phyloP scores from a whole-genome alignment of 768 basidiomycete species.

The Lactifluus hygrophoroides region DNA sequence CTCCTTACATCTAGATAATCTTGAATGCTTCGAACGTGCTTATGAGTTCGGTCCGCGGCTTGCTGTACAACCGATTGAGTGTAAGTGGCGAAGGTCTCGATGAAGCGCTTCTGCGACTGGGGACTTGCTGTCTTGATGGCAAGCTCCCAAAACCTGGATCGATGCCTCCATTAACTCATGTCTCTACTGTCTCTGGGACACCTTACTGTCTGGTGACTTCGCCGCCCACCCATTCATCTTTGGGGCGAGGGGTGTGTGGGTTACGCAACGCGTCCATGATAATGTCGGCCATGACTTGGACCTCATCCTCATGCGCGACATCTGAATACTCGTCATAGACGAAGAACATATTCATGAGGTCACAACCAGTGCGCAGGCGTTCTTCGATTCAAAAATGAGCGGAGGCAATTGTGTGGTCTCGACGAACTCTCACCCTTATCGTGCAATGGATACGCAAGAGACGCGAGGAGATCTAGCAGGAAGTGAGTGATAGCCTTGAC shows the following conservation, averaged over 20 bases:
- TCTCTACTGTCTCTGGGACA: not conserved
- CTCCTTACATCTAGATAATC: slow-evolving; percentile 19
- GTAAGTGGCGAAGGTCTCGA: slow-evolving; percentile 18
- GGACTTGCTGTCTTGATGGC: slow-evolving; percentile 19
- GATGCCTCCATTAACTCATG: not conserved
- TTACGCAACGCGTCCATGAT: slow-evolving; percentile 23
- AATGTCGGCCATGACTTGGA: slow-evolving; percentile 19
- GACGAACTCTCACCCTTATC: slow-evolving; percentile 12
- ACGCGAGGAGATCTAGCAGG: slow-evolving; percentile 21
- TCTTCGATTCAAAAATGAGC: slow-evolving; percentile 1
- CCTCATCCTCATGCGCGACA: slow-evolving; percentile 15
- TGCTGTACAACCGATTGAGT: slow-evolving; percentile 17
- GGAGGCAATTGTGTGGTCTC: not conserved
- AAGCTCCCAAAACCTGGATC: slow-evolving; percentile 21
- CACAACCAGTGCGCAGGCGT: slow-evolving; percentile 20
- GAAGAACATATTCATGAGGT: slow-evolving; percentile 26
- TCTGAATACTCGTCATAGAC: slow-evolving; percentile 25
- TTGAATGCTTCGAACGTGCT: slow-evolving; percentile 12
- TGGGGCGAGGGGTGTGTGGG: slow-evolving; percentile 20
- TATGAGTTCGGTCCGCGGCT: slow-evolving; percentile 15
- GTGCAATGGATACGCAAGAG: slow-evolving; percentile 22
- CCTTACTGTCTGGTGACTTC: slow-evolving; percentile 22
- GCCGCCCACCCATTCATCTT: slow-evolving; percentile 21
- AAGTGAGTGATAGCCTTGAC: not conserved
- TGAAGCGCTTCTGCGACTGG: slow-evolving; percentile 17